phyloP scores from a whole-genome alignment of 2,329 filamentous ascomycete genomes.

The Fusarium illudens region DNA sequence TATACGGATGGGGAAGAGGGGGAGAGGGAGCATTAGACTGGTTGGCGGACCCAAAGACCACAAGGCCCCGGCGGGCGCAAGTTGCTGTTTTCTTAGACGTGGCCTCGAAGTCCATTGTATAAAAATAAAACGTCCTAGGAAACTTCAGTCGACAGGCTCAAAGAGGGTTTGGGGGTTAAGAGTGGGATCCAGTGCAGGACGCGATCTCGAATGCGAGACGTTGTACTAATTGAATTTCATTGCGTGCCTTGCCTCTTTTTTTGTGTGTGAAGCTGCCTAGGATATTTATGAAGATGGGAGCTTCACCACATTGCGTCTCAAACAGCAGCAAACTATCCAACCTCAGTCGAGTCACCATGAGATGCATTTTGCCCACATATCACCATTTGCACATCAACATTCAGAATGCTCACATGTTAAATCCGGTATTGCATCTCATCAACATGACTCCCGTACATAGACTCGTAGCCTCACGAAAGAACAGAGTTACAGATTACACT shows the following conservation, averaged over 20 bases:
- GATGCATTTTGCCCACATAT: neutral
- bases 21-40: slow-evolving; percentile 38
- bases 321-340: neutral
- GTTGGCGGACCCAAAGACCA: slow-evolving; percentile 25
- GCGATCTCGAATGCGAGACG: slow-evolving; percentile 27
- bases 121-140: slow-evolving; percentile 49
- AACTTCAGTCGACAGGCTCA: slow-evolving; percentile 35
- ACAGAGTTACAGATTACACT: slow-evolving; percentile 18
- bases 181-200: slow-evolving; percentile 23
- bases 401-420: neutral
- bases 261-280: too few species aligned
- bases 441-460: neutral
- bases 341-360: neutral
- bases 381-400: neutral
- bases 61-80: slow-evolving; percentile 38
- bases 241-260: too few species aligned
- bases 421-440: neutral
- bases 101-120: slow-evolving; percentile 49
- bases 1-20: slow-evolving; percentile 21
- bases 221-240: slow-evolving; percentile 40
- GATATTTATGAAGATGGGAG: neutral
- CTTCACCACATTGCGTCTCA: neutral
- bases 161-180: slow-evolving; percentile 13
- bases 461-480: slow-evolving; percentile 8
- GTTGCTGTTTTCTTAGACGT: slow-evolving; percentile 48